Conservation (phyloP, 257 asterid genomes). For the Ophiorrhiza pumila region DNA sequence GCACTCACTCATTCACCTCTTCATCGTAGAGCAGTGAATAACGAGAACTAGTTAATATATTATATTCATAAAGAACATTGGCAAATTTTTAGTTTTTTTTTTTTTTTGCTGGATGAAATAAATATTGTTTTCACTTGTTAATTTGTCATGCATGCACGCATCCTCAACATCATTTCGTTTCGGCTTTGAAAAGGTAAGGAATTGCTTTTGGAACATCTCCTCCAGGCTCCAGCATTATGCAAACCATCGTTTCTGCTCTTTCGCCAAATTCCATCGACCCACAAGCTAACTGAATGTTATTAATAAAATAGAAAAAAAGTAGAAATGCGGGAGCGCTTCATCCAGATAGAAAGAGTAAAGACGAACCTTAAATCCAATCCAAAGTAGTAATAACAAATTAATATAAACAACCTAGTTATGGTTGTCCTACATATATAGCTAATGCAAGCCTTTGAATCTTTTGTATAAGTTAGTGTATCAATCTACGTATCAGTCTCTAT, state of each 20-base stretch:
- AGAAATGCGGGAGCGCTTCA: too few relatives aligned
- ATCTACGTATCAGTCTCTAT: too few relatives aligned
- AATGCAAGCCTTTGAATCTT: too few relatives aligned
- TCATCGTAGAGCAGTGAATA: too few relatives aligned
- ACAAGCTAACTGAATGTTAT: background rate
- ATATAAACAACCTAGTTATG: background rate
- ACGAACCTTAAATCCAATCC: background rate
- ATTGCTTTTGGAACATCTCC: constrained; percentile 12
- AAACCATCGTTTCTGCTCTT: constrained; percentile 9
- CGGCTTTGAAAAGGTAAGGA: background rate
- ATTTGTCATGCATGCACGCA: constrained; percentile 10
- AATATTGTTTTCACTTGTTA: background rate
- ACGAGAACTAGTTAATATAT: too few relatives aligned
- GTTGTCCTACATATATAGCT: background rate
- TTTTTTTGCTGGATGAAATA: background rate
- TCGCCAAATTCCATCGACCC: background rate
- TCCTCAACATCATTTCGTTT: background rate
- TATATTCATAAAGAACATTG: too few relatives aligned
- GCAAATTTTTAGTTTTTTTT: background rate
- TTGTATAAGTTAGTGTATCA: too few relatives aligned
- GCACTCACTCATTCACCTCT: too few relatives aligned
- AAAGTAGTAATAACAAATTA: background rate
- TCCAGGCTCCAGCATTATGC: constrained; percentile 13
- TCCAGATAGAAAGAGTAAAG: background rate
- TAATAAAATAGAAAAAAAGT: background rate